Evolutionary conservation across 1,284 basidiomycete genomes (phyloP), one percentile per base, ranked within the genome.

Genomic region (Chalciporus sp.): DNA sequence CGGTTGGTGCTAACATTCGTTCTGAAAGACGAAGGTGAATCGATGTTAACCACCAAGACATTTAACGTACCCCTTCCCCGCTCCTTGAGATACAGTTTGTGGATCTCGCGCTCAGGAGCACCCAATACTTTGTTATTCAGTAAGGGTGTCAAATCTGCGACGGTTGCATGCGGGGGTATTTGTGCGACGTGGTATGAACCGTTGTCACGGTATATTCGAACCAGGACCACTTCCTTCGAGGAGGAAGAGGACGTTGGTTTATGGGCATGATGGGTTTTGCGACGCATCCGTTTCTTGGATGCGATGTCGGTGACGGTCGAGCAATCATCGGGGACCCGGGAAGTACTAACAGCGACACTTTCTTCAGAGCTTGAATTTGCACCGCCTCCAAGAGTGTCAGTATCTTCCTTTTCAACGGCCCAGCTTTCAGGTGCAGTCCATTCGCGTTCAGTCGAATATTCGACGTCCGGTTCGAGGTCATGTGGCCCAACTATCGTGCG

Each of bases 21-120:
- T 97, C 95, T 94, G 61, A 23, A 49, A 23, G 9, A 8, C 8
- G 27, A 31, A 31, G 4, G 43, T 63, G 45, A 52, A 53, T 42
- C 3, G 55, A 10, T 57, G 55, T 23, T 40, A 49, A 35, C 37
- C 17, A 41, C 19, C 19, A 5, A 7, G 60, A 52, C 39, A 47
- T 35, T 42, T 45, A 29, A 73, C 84, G 48, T 58, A 92, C 92
- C 92, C 77, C 92, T 78, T 33, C 92, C 90, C 19, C 88, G 79
- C 69, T 95, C 92, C 64, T 89, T 88, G 51, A 96, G 72, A 75
- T 94, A 94, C 41, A 96, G 65, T 61, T 85, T 82, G 75, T 94
- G 88, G 11, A 80, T 80, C 55, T 87, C 85, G 53, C 76, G 69
- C 28, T 77, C 77, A 46, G 72, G 59, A 40, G 57, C 53, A 17